Conservation (phyloP, 257 asterid genomes). For the Linaria vulgaris region DNA sequence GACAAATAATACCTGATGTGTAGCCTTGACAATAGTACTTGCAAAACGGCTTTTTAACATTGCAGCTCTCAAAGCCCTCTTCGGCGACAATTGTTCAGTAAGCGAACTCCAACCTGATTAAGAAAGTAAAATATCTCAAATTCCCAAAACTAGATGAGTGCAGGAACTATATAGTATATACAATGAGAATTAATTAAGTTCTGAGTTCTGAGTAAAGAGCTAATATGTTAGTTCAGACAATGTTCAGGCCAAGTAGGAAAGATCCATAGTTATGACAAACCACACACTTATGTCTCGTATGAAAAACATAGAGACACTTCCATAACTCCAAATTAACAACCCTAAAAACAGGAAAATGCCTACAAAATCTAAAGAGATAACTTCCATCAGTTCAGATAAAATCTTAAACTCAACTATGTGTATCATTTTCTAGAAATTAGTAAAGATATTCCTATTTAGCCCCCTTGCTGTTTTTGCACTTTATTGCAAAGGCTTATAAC, state of each 20-base stretch:
- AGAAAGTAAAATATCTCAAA: constrained; percentile 14
- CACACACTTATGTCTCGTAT: background rate
- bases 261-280: background rate
- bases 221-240: background rate
- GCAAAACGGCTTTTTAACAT: constrained; percentile 80
- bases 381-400: background rate
- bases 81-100: constrained; percentile 49
- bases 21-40: constrained; percentile 68
- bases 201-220: background rate
- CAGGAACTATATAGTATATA: constrained; percentile 4
- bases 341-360: background rate
- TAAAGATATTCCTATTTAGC: background rate
- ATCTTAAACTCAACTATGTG: background rate
- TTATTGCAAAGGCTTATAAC: constrained; percentile 6
- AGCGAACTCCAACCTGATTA: constrained; percentile 42
- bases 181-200: background rate
- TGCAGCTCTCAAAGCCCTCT: constrained; percentile 76
- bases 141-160: constrained; percentile 11
- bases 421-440: background rate
- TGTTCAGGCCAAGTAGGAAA: background rate
- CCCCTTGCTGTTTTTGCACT: background rate
- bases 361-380: background rate
- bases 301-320: background rate
- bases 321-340: constrained; percentile 2
- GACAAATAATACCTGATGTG: constrained; percentile 32